A percentile compares a stretch with the other conserved stretches of the same genome.
phyloP scores from a whole-genome alignment of 2,329 filamentous ascomycete genomes.

The Diaporthe eres region DNA sequence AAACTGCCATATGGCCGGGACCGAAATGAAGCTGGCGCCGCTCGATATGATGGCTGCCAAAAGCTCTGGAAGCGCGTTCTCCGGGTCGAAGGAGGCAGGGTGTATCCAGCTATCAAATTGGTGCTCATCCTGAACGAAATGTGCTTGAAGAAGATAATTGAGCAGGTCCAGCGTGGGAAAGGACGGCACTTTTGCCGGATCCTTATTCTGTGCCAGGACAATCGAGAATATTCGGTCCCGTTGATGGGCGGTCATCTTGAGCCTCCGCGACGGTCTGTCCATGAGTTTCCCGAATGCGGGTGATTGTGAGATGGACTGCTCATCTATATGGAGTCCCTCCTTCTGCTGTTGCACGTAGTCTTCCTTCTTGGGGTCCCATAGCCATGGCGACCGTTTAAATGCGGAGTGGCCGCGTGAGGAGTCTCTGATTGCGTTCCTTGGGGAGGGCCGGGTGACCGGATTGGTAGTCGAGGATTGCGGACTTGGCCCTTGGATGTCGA shows the following conservation, averaged over 20 bases:
- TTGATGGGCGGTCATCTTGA: slow-evolving; percentile 44
- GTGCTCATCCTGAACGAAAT: slow-evolving; percentile 49
- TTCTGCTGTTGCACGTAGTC: slow-evolving; percentile 48
- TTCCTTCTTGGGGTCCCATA: slow-evolving; percentile 51
- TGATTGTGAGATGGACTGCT: slow-evolving; percentile 42
- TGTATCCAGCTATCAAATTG: slow-evolving; percentile 49
- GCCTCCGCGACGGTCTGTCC: slow-evolving; percentile 38
- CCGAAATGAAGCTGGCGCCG: slow-evolving; percentile 47
- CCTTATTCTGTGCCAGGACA: slow-evolving; percentile 46
- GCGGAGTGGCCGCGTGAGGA: slow-evolving; percentile 50
- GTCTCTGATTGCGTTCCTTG: slow-evolving; percentile 42
- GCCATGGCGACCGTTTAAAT: slow-evolving; percentile 53
- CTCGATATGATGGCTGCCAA: slow-evolving; percentile 46
- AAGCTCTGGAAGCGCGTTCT: slow-evolving; percentile 45
- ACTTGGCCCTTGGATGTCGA: slow-evolving; percentile 48
- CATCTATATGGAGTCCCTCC: slow-evolving; percentile 46
- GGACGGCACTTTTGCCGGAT: slow-evolving; percentile 44
- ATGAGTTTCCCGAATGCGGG: slow-evolving; percentile 43
- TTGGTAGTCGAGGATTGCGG: slow-evolving; percentile 47
- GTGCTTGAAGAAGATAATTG: slow-evolving; percentile 47
- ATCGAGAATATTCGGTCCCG: slow-evolving; percentile 49
- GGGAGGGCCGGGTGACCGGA: slow-evolving; percentile 42
- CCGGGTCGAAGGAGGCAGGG: slow-evolving; percentile 46
- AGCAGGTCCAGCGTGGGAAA: slow-evolving; percentile 49
- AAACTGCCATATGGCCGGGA: slow-evolving; percentile 49